Evolutionary conservation across 768 basidiomycete genomes (phyloP).

Genomic region (Tulasnella sp.): DNA sequence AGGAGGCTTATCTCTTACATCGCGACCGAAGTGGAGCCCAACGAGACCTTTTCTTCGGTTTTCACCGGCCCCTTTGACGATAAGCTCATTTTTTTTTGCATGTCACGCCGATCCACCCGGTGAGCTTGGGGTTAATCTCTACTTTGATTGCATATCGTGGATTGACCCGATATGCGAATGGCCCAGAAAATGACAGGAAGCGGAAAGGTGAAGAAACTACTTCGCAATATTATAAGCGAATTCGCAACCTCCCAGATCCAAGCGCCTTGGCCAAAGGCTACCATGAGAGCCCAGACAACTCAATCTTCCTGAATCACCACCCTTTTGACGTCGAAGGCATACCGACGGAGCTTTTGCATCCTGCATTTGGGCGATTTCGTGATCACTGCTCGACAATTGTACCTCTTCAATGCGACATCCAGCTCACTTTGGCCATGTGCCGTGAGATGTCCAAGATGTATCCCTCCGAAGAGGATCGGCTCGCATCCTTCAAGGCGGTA

Average conservation of each 20-base stretch:
- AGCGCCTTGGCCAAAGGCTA: background rate
- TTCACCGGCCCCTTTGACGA: background rate
- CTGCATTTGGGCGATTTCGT: background rate
- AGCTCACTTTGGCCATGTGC: background rate
- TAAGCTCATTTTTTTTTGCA: background rate
- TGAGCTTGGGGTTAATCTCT: background rate
- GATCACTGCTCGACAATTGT: background rate
- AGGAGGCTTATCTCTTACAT: background rate
- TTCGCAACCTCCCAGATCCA: background rate
- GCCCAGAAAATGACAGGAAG: background rate
- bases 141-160: background rate
- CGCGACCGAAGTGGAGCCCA: background rate
- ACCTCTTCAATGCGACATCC: background rate
- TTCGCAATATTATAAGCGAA: background rate
- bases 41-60: background rate
- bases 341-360: background rate
- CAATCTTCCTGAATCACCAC: background rate
- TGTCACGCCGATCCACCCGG: background rate
- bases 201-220: background rate
- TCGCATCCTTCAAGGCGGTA: background rate
- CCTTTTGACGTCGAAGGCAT: background rate
- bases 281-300: background rate
- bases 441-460: background rate
- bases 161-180: background rate
- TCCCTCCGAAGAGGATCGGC: background rate